Conservation (phyloP, 2,329 filamentous ascomycete genomes). For the Drechslera avenae region DNA sequence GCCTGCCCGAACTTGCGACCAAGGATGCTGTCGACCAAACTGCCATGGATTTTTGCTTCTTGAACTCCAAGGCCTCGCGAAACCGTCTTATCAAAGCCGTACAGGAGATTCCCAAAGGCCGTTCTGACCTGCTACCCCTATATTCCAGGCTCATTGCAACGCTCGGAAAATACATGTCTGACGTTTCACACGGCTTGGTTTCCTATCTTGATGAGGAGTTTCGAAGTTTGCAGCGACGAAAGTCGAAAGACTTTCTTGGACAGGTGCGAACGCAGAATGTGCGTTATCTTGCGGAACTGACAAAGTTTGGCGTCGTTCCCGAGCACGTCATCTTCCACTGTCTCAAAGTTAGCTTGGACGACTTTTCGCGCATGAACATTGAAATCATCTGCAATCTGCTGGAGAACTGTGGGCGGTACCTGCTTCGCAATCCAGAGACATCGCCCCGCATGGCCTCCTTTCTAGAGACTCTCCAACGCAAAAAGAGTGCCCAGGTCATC, state of each 20-base stretch:
- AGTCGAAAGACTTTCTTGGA: conserved; percentile 95
- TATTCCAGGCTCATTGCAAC: conserved; percentile 95
- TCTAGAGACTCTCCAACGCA: conserved; percentile 90
- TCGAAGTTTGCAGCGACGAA: conserved; percentile 91
- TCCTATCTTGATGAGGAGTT: conserved; percentile 96
- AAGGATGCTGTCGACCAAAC: conserved; percentile 92
- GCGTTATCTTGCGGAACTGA: conserved; percentile 95
- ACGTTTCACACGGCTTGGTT: conserved; percentile 89
- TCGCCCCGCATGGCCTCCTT: conserved; percentile 92
- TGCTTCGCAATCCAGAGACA: conserved; percentile 90
- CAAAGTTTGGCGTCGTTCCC: conserved; percentile 96
- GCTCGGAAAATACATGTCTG: conserved; percentile 89
- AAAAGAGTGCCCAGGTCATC: conserved; percentile 94
- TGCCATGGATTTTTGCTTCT: conserved; percentile 95
- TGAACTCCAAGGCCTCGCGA: conserved; percentile 97
- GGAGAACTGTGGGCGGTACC: conserved; percentile 93
- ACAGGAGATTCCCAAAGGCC: conserved; percentile 92
- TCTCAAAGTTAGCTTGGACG: conserved; percentile 94
- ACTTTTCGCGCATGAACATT: conserved; percentile 98
- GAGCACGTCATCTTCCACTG: conserved; percentile 99
- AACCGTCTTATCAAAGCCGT: conserved; percentile 92
- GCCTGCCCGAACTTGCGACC: conserved; percentile 86
- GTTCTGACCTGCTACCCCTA: conserved; percentile 84
- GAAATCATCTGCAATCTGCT: conserved; percentile 96
- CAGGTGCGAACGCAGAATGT: conserved; percentile 94